phyloP scores from a whole-genome alignment of 129 eudicot genomes.

The Artemisia argyi region DNA sequence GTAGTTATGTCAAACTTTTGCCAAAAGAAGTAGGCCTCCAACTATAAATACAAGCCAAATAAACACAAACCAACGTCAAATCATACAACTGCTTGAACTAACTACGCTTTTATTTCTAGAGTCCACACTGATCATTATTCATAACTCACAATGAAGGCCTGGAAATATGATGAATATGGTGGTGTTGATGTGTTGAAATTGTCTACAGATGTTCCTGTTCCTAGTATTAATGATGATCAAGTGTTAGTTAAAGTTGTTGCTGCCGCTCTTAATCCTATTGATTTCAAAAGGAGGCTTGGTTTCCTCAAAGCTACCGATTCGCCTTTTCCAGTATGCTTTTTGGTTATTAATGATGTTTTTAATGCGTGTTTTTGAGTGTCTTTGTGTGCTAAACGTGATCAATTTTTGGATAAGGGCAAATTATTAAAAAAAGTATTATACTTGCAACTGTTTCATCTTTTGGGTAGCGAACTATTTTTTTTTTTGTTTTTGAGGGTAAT shows the following conservation, averaged over 20 bases:
- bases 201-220: conserved; percentile 52
- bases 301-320: conserved; percentile 87
- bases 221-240: conserved; percentile 68
- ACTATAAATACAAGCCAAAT: background rate
- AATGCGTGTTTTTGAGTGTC: background rate
- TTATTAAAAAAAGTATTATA: no score
- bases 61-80: background rate
- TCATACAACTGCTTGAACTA: background rate
- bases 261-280: conserved; percentile 92
- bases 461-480: no score
- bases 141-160: conserved; percentile 58
- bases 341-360: background rate
- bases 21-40: background rate
- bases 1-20: background rate
- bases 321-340: conserved; percentile 66
- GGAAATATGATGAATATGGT: conserved; percentile 80
- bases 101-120: no score
- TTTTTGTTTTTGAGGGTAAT: no score
- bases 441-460: no score
- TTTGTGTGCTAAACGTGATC: background rate
- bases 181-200: conserved; percentile 79
- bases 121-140: no score
- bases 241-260: conserved; percentile 85
- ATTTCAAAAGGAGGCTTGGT: conserved; percentile 74
- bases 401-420: conserved; percentile 9